These are phyloP conservation scores for Aspergillus tubingensis DNA, from an alignment of 2,329 filamentous ascomycete species.

Conservation along the genomic window DNA sequence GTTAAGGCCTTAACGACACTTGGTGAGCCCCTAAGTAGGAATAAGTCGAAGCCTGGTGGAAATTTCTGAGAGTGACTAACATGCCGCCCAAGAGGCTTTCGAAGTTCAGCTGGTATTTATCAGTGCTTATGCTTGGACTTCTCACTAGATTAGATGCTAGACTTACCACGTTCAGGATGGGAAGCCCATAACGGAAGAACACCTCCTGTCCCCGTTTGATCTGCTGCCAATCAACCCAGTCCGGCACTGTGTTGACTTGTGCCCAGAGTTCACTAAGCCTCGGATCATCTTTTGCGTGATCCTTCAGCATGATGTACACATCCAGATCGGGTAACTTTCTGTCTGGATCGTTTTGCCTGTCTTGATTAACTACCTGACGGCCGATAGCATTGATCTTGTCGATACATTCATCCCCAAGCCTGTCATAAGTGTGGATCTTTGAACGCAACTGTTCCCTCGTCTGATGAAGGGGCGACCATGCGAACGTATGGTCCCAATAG, in stretches of 20 bases:
- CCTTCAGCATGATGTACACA: slow-evolving; percentile 62
- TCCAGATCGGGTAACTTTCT: slow-evolving; percentile 52
- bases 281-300: slow-evolving; percentile 59
- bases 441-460: slow-evolving; percentile 60
- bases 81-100: slow-evolving; percentile 34
- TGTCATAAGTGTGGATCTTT: slow-evolving; percentile 68
- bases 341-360: slow-evolving; percentile 5
- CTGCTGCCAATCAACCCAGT: slow-evolving; percentile 78
- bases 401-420: slow-evolving; percentile 66
- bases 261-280: slow-evolving; percentile 63
- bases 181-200: slow-evolving; percentile 74
- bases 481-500: slow-evolving; percentile 68
- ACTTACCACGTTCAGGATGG: slow-evolving; percentile 58
- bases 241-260: slow-evolving; percentile 66
- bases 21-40: slow-evolving; percentile 58
- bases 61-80: slow-evolving; percentile 17
- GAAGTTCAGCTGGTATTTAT: slow-evolving; percentile 28
- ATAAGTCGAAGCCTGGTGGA: slow-evolving; percentile 1
- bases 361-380: slow-evolving; percentile 38
- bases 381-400: slow-evolving; percentile 64
- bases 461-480: slow-evolving; percentile 67
- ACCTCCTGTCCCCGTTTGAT: slow-evolving; percentile 73
- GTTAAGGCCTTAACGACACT: slow-evolving; percentile 73
- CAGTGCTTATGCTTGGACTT: background rate
- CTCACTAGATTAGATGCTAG: background rate